These are phyloP conservation scores for Tribonema minus DNA, from an alignment of 108 stramenopile species.

Conservation along the genomic window DNA sequence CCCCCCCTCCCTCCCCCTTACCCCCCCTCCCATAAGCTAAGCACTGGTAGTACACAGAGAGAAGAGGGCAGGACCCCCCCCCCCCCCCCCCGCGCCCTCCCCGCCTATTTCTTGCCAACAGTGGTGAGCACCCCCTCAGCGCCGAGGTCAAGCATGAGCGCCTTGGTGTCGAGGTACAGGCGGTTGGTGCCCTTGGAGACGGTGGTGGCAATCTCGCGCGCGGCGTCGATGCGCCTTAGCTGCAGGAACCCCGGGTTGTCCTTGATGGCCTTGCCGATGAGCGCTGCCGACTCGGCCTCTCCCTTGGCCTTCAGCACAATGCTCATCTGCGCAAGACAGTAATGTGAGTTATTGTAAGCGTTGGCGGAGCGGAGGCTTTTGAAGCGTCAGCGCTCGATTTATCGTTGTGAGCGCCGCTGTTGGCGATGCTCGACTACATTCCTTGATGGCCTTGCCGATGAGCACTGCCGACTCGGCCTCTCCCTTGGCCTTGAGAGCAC, in stretches of 20 bases:
- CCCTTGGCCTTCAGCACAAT: conserved; percentile 97
- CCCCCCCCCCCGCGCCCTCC: too few relatives aligned
- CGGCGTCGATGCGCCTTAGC: conserved; percentile 96
- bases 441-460: conserved; percentile 95
- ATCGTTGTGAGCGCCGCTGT: too few relatives aligned
- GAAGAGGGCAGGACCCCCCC: too few relatives aligned
- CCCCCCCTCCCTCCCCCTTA: too few relatives aligned
- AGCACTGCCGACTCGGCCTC: conserved; percentile 96
- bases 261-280: conserved; percentile 96
- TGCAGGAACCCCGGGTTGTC: conserved; percentile 99
- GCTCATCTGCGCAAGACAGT: conserved; percentile 58
- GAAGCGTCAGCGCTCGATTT: too few relatives aligned
- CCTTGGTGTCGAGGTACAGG: conserved; percentile 94
- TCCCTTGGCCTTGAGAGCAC: conserved; percentile 95
- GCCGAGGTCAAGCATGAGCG: conserved; percentile 83
- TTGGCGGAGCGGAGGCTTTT: too few relatives aligned
- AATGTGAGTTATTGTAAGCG: too few relatives aligned
- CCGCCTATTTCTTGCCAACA: too few relatives aligned
- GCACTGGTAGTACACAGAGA: too few relatives aligned
- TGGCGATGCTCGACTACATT: too few relatives aligned
- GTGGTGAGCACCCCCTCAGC: too few relatives aligned
- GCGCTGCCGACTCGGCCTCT: conserved; percentile 94
- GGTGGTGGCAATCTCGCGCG: conserved; percentile 93
- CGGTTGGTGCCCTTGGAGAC: conserved; percentile 81
- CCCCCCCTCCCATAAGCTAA: too few relatives aligned